Evolutionary conservation across 2,329 filamentous ascomycete species (phyloP).

Genomic region (Colletotrichum sidae): DNA sequence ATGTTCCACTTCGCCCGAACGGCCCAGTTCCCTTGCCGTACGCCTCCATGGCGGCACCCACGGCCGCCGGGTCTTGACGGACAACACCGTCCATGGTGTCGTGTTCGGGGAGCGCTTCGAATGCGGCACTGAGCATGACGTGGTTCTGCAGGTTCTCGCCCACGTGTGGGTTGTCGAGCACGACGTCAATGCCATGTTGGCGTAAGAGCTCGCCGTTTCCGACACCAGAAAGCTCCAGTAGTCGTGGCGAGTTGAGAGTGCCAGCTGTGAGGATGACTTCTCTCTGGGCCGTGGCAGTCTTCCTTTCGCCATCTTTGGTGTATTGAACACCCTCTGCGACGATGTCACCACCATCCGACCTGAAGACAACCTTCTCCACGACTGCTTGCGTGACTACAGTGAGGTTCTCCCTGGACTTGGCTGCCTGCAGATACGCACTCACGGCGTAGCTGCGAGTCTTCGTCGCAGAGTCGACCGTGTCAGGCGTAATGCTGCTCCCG

Average conservation of each 20-base stretch:
- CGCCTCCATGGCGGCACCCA: conserved; percentile 40
- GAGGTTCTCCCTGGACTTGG: conserved; percentile 40
- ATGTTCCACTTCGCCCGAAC: conserved; percentile 39
- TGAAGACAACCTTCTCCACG: conserved; percentile 42
- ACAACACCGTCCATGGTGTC: conserved; percentile 41
- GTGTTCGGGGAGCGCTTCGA: conserved; percentile 40
- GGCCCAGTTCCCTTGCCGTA: conserved; percentile 40
- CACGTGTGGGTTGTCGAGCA: conserved; percentile 50
- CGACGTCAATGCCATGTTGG: conserved; percentile 44
- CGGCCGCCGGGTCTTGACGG: conserved; percentile 37
- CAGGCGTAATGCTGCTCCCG: conserved; percentile 34
- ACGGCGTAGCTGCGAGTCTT: conserved; percentile 43
- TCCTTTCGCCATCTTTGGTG: conserved; percentile 32
- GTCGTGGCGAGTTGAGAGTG: conserved; percentile 53
- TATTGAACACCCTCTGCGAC: conserved; percentile 41
- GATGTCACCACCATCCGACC: conserved; percentile 15
- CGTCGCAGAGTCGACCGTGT: conserved; percentile 42
- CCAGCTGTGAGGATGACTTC: conserved; percentile 59
- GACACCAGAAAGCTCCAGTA: conserved; percentile 58
- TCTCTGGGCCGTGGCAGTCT: conserved; percentile 42
- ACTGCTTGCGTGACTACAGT: conserved; percentile 41
- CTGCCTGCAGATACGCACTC: conserved; percentile 40
- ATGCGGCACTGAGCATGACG: conserved; percentile 39
- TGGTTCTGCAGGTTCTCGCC: conserved; percentile 55
- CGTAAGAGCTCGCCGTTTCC: conserved; percentile 49